These are phyloP conservation scores for Xylaria nigripes DNA, from an alignment of 495 filamentous ascomycete species.

Conservation along the genomic window DNA sequence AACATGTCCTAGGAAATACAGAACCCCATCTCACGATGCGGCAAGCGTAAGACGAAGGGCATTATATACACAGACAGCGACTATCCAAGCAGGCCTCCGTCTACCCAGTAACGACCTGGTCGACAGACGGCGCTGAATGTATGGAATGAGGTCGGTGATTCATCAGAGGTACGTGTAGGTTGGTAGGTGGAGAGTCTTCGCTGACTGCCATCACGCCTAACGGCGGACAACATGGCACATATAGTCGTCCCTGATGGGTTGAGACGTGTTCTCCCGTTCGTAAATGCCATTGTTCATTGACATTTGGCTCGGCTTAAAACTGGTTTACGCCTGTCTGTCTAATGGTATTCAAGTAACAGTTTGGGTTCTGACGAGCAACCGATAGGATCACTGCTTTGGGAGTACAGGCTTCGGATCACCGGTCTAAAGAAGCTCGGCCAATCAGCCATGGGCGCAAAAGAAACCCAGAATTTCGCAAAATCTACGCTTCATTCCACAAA, in stretches of 20 bases:
- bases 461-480: not conserved
- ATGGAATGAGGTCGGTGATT: not conserved
- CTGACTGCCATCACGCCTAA: not conserved
- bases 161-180: not conserved
- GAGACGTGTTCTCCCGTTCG: not conserved
- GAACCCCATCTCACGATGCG: not conserved
- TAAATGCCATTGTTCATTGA: not conserved
- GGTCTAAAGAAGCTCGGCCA: not conserved
- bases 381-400: not conserved
- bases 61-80: not conserved
- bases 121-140: not conserved
- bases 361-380: not conserved
- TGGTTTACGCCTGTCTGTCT: not conserved
- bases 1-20: not conserved
- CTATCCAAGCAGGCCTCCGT: not conserved
- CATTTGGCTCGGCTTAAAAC: not conserved
- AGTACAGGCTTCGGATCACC: not conserved
- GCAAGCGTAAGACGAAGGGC: not conserved
- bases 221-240: not conserved
- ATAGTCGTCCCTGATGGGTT: not conserved
- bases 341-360: not conserved
- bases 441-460: not conserved
- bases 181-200: not conserved
- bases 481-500: not conserved
- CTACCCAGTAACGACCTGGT: not conserved